Conservation (phyloP, 805 yeast genomes). For the Torulaspora indica region DNA sequence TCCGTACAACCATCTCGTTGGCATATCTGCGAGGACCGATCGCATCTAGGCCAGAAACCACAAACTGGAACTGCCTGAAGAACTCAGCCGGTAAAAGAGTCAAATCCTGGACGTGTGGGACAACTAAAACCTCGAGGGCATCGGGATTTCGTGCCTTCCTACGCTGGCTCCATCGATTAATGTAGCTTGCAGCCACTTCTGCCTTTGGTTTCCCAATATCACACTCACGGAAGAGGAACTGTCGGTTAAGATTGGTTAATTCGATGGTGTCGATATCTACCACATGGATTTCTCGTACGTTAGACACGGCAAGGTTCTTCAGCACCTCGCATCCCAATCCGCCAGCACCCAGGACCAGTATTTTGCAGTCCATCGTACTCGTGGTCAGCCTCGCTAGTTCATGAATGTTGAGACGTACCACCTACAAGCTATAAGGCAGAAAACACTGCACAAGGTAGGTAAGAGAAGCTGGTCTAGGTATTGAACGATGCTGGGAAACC, state of each 20-base stretch:
- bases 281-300: constrained; percentile 68
- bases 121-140: constrained; percentile 39
- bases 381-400: background rate
- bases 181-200: constrained; percentile 62
- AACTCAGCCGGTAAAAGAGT: constrained; percentile 59
- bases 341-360: constrained; percentile 88
- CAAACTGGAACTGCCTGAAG: constrained; percentile 61
- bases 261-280: constrained; percentile 94
- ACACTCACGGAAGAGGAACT: constrained; percentile 71
- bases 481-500: too few relatives aligned
- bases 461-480: too few relatives aligned
- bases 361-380: constrained; percentile 34
- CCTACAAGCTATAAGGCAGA: too few relatives aligned
- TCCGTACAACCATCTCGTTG: constrained; percentile 58
- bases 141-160: constrained; percentile 21
- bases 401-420: too few relatives aligned
- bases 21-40: constrained; percentile 91
- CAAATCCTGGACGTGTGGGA: constrained; percentile 60
- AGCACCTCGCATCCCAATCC: constrained; percentile 91
- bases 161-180: constrained; percentile 38
- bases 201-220: constrained; percentile 88
- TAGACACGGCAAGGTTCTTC: constrained; percentile 69
- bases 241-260: constrained; percentile 83
- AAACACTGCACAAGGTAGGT: too few relatives aligned
- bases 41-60: constrained; percentile 84